Base-by-base conservation (phyloP, 192 early-diverging fungal species). In the Coemansia sp. region DNA sequence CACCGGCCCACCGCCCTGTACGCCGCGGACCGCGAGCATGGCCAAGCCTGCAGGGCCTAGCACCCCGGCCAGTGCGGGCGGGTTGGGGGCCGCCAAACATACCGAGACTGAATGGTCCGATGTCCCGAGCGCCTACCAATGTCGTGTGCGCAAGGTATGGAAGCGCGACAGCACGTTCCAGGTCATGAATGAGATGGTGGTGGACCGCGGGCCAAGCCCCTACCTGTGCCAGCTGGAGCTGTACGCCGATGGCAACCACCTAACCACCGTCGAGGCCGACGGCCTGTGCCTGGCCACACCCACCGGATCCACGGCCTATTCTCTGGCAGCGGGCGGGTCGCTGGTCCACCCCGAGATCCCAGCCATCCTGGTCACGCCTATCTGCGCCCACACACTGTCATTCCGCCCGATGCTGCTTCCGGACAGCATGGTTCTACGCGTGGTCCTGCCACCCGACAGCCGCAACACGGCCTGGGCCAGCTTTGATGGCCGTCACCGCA, bases 401-500 rank as follows among this genome's bases (percentile, higher is more conserved):
- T 94, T 94, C 71, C 76, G 96, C 5, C 94, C 96, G n/a, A 97
- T 96, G 84, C 72, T 99, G 10, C 72, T 99, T 12, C 96, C 96
- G 0, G 88, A 92, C 42, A 83, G 84, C 16, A 86, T 93, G 83
- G 90, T 92, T n/a, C 51, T 99, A 14, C 78, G 85, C 1, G 85
- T 99, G 6, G 81, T 82, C 41, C 80, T 99, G 16, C 90, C 90
- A 1, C 81, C 79, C 11, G 84, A 89, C 66, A 84, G 84, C 12
- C 78, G 96, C 11, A 82, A 79, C 39, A 89, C 89, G 1, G 96
- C 91, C 8, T 99, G 92, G 93, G 94, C 84, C 38, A 80, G 82
- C 49, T 95, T 96, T 51, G 96, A 99, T 57, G 96, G 94, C 2
- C 80, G 96, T 23, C 83, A 92, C 43, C 81, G 96, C 2, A 85